phyloP scores from a whole-genome alignment of 306 rosid species.

The Acmispon strigosus region DNA sequence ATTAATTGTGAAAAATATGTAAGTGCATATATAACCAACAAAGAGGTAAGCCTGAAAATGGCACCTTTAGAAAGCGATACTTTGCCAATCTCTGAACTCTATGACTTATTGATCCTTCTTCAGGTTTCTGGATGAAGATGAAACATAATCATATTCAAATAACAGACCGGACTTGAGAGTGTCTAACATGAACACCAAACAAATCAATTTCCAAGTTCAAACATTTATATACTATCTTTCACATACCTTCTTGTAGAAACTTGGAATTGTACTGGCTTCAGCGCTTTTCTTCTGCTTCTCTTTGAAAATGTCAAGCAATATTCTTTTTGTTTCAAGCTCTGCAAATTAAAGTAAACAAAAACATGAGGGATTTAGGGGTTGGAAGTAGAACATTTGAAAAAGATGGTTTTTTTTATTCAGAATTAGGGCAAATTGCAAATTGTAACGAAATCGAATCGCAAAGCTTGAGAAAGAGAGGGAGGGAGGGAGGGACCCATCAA shows the following conservation, averaged over 20 bases:
- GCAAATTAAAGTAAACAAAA: slow-evolving; percentile 9
- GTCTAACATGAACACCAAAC: slow-evolving; percentile 5
- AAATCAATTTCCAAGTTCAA: slow-evolving; percentile 13
- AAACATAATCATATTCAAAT: slow-evolving; percentile 7
- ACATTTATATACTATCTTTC: slow-evolving; percentile 5
- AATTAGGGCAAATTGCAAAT: neutral
- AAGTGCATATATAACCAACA: slow-evolving; percentile 13
- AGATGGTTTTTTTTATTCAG: no score
- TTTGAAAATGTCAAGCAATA: slow-evolving; percentile 93
- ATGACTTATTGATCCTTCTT: slow-evolving; percentile 94
- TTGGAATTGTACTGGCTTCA: slow-evolving; percentile 90
- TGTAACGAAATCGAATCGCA: neutral
- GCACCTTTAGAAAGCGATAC: slow-evolving; percentile 79
- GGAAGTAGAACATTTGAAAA: no score
- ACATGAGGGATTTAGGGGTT: no score
- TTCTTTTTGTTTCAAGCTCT: slow-evolving; percentile 98
- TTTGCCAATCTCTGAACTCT: slow-evolving; percentile 96
- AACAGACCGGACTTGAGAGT: neutral
- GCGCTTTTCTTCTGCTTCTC: slow-evolving; percentile 92
- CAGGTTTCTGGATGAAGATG: slow-evolving; percentile 74
- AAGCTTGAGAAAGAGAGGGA: neutral
- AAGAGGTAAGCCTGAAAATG: neutral
- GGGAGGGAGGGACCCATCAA: slow-evolving; percentile 57
- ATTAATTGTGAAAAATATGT: slow-evolving; percentile 15
- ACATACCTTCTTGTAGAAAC: slow-evolving; percentile 96